These are phyloP conservation scores for Alternaria tenuissima DNA, from an alignment of 2,329 filamentous ascomycete species.

Conservation along the genomic window DNA sequence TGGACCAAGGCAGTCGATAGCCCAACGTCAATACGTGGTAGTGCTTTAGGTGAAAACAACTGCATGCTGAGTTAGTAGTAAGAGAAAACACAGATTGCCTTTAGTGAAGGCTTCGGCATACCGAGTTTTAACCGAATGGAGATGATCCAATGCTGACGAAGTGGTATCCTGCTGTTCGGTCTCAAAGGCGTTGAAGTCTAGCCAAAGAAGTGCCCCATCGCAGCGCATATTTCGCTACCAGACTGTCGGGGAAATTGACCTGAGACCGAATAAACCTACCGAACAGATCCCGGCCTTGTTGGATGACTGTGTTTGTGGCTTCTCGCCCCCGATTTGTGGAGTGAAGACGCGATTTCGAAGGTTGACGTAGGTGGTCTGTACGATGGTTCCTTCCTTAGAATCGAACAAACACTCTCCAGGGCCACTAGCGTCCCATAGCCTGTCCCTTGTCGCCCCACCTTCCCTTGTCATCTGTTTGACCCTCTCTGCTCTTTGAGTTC, in stretches of 20 bases:
- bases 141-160: slow-evolving; percentile 3
- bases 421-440: slow-evolving; percentile 6
- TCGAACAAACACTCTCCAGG: not conserved
- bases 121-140: slow-evolving; percentile 7
- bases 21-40: slow-evolving; percentile 20
- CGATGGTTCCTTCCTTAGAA: slow-evolving; percentile 3
- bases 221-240: slow-evolving; percentile 45
- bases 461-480: not conserved
- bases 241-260: slow-evolving; percentile 38
- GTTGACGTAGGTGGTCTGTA: slow-evolving; percentile 16
- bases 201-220: slow-evolving; percentile 31
- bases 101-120: slow-evolving; percentile 4
- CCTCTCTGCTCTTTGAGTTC: not conserved
- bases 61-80: not conserved
- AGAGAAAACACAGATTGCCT: not conserved
- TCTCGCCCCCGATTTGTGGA: slow-evolving; percentile 7
- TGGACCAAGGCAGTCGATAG: slow-evolving; percentile 24
- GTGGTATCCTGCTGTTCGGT: slow-evolving; percentile 14
- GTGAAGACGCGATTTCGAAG: slow-evolving; percentile 2
- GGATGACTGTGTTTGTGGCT: slow-evolving; percentile 15
- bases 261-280: slow-evolving; percentile 24
- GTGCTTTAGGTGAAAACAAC: not conserved
- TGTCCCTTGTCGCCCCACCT: slow-evolving; percentile 5
- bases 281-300: slow-evolving; percentile 23
- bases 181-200: slow-evolving; percentile 24